Evolutionary conservation across 352 stramenopile genomes (phyloP), one percentile per base, ranked within the genome.

Genomic region (Phytopythium boreale): DNA sequence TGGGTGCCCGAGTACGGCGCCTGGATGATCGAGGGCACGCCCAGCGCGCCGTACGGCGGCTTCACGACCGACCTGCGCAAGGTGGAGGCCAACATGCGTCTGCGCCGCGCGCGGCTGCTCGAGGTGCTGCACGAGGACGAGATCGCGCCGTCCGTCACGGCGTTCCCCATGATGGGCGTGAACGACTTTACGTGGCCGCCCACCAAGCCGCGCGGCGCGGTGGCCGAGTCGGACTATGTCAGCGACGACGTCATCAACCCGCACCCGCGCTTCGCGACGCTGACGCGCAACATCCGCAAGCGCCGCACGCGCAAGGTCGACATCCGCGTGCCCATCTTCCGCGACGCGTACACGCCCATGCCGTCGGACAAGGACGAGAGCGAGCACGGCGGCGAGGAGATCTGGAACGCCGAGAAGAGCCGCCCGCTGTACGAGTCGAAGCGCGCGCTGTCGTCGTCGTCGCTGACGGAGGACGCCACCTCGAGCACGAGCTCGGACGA

Each of bases 11-110:
- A 99, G 76, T 99, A 99, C 74, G 98, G 98, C 47, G 87, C 92
- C 15, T 99, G 98, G 97, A 99, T 99, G 98, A 95, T 99, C 24
- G 98, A 99, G 82, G 94, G 96, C 50, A 99, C 97, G 57, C 97
- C 97, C 19, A 88, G 67, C 57, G 81, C 79, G 37, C 97, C 97
- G 0, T 99, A 99, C 72, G 91, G 87, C 46, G 95, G 96, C 60
- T 99, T 98, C 67, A 96, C 94, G 15, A 93, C 77, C 50, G 96
- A 99, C 70, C 75, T 99, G 49, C 82, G 94, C 62, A 93, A 97
- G 60, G 97, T 99, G 5, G 97, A 99, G 77, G 75, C 76, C 36
- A 99, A 99, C 72, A 99, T 99, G 97, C 88, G 96, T 2, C 73
- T 99, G 46, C 90, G 98, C 19, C 85, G 98, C 34, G 95, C 96